Conservation (phyloP, 2,329 filamentous ascomycete species). For the Paramyrothecium sp. region DNA sequence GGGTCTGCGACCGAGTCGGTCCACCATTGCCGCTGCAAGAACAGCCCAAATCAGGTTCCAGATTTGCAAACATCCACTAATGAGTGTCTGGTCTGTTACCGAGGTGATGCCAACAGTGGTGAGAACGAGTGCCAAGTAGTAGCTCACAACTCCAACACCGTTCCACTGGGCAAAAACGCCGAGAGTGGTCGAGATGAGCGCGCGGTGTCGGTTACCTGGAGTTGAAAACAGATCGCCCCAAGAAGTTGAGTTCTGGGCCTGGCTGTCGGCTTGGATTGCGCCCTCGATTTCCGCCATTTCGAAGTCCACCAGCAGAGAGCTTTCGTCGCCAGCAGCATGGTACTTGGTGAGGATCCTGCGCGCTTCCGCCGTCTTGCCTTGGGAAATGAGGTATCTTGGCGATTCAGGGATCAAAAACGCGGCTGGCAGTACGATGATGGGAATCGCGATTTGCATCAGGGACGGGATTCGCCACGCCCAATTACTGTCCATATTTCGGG, state of each 20-base stretch:
- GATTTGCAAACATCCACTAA: not conserved
- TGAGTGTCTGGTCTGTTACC: not conserved
- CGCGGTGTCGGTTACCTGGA: not conserved
- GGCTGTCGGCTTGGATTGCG: not conserved
- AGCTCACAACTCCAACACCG: not conserved
- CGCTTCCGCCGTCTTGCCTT: slow-evolving; percentile 26
- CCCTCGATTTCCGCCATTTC: not conserved
- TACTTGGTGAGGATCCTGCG: slow-evolving; percentile 23
- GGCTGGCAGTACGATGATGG: slow-evolving; percentile 12
- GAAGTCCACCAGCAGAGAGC: not conserved
- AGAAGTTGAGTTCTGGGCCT: not conserved
- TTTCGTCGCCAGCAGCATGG: not conserved
- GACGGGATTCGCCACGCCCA: slow-evolving; percentile 14
- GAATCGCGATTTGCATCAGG: slow-evolving; percentile 8
- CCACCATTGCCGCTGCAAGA: not conserved
- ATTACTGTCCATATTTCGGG: slow-evolving; percentile 2
- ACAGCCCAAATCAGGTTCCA: not conserved
- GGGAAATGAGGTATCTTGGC: slow-evolving; percentile 22
- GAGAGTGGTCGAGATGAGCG: not conserved
- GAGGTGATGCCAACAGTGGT: not conserved
- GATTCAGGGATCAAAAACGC: slow-evolving; percentile 31
- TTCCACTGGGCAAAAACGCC: not conserved
- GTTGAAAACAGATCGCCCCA: not conserved
- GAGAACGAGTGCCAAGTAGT: not conserved
- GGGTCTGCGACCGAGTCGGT: not conserved